Percentiles rank a stretch among this genome's conserved stretches.
phyloP scores from a whole-genome alignment of 164 flowering plant genomes.

The Tinospora cordifolia region DNA sequence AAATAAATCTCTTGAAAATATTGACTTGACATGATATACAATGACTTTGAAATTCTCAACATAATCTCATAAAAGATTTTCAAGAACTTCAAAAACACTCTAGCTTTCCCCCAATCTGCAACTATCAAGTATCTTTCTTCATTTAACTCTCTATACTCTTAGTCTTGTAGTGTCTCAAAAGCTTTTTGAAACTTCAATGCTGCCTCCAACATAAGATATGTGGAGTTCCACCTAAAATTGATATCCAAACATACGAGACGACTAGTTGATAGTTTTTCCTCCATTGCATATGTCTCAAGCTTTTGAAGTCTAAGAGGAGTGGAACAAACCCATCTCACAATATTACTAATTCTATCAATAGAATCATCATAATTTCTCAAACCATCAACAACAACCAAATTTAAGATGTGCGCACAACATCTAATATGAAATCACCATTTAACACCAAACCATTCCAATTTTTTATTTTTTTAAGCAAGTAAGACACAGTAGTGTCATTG shows the following conservation, averaged over 20 bases:
- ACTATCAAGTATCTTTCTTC: too few species aligned
- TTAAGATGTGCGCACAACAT: background rate
- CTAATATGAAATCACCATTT: conserved; percentile 2
- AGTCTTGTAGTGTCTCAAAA: background rate
- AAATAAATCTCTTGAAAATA: too few species aligned
- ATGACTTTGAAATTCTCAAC: too few species aligned
- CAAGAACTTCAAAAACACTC: too few species aligned
- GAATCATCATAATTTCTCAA: background rate
- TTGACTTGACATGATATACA: too few species aligned
- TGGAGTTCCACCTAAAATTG: background rate
- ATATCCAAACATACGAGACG: background rate
- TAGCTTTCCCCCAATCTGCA: too few species aligned
- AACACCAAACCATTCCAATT: background rate
- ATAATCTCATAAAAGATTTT: too few species aligned
- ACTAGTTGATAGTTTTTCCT: background rate
- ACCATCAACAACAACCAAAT: background rate
- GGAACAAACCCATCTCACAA: background rate
- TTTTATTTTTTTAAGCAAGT: background rate
- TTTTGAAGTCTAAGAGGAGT: background rate
- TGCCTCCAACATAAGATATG: background rate
- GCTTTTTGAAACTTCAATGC: background rate
- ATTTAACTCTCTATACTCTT: background rate
- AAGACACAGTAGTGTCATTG: background rate
- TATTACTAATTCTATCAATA: background rate
- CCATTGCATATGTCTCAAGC: background rate